A percentile compares a stretch with the other conserved stretches of the same genome.
These are phyloP conservation scores for Trametes coccinea DNA, from an alignment of 768 basidiomycete species.

Conservation along the genomic window DNA sequence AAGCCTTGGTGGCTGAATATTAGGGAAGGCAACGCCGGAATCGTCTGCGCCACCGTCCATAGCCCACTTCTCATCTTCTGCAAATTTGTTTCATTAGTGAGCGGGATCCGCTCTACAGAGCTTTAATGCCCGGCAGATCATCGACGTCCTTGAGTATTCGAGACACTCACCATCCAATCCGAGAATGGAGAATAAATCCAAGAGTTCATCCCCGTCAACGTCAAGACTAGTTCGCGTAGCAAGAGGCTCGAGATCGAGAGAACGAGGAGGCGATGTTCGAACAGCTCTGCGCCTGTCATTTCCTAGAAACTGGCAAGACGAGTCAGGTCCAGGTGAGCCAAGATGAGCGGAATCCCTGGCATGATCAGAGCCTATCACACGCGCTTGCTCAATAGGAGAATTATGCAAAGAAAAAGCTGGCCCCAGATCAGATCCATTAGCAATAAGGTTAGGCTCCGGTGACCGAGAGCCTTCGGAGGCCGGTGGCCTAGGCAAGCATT, in stretches of 20 bases:
- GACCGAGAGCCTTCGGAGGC: slow-evolving; percentile 14
- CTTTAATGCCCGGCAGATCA: too few relatives aligned
- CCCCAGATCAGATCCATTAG: slow-evolving; percentile 8
- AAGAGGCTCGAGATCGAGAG: slow-evolving; percentile 5
- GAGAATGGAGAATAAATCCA: slow-evolving; percentile 27
- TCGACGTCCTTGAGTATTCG: background rate
- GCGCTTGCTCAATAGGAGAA: background rate
- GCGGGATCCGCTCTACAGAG: too few relatives aligned
- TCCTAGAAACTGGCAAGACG: background rate
- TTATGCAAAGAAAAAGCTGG: slow-evolving; percentile 14
- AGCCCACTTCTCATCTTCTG: slow-evolving; percentile 18
- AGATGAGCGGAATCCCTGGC: background rate
- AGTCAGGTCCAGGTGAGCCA: slow-evolving; percentile 6
- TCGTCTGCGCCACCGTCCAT: slow-evolving; percentile 4
- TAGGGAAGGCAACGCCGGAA: slow-evolving; percentile 16
- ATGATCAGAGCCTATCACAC: background rate
- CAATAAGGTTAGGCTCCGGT: background rate
- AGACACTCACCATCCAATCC: slow-evolving; percentile 27
- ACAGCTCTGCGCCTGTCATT: background rate
- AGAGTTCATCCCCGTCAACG: slow-evolving; percentile 22
- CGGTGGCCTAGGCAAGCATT: slow-evolving; percentile 15
- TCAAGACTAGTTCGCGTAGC: background rate
- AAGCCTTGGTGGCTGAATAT: background rate
- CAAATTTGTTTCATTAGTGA: background rate
- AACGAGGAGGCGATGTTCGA: slow-evolving; percentile 10